Evolutionary conservation across 352 stramenopile genomes (phyloP), one percentile per base, ranked within the genome.

Genomic region (Globisporangium mamillatum): DNA sequence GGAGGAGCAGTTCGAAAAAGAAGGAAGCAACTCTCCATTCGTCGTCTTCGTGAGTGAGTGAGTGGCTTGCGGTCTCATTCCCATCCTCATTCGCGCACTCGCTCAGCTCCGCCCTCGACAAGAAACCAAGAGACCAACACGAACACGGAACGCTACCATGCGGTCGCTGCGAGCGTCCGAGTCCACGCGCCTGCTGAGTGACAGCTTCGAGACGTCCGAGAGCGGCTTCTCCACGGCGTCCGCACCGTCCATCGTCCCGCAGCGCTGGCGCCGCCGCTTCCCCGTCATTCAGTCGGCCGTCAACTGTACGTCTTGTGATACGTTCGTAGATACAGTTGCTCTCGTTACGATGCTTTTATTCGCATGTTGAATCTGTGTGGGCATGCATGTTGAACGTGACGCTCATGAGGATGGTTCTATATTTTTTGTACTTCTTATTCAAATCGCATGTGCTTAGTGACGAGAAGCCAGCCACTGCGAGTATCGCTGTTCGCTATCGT

Each of bases 401-500:
- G 20, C 34, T 60, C 4, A 60, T 27, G 24, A 32, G 16, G 3
- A 10, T 46, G 12, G 46, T 46, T 57, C 6, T 56, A 7, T 69
- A 9, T 32, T 9, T 60, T 29, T n/a, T 18, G 20, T 5, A 27
- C 32, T 18, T 56, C 8, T 62, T 41, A 46, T 38, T 16, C 22
- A 10, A 24, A 27, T 20, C 1, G 18, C n/a, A 5, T 16, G 10
- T 6, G 5, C 29, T 12, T 27, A 71, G 66, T 71, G 59, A 25
- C 38, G 36, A 46, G 60, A 48, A 71, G 36, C 25, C n/a, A 53
- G 32, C 80, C 75, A 7, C 68, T 78, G n/a, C 77, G 76, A 27
- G 82, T 91, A 55, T 74, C 81, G 27, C 67, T 71, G 8, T 87
- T 91, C 41, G 83, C 78, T 9, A 70, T 72, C 9, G 25, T 84